phyloP scores from a whole-genome alignment of 2,329 filamentous ascomycete genomes.

The Tympanopsis confertula region DNA sequence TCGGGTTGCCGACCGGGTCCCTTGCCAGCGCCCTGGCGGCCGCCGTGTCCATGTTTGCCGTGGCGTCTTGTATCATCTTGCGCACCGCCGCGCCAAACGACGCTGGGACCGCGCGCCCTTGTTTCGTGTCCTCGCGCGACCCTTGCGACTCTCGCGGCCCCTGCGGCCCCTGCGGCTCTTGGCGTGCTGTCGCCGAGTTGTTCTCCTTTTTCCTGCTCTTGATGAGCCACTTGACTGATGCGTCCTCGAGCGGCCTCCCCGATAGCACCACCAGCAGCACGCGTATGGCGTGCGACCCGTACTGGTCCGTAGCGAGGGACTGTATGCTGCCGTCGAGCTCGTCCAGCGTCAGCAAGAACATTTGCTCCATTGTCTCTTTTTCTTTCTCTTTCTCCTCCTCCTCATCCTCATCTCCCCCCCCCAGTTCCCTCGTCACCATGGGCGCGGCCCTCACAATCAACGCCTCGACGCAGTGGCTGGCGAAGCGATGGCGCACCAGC shows the following conservation, averaged over 20 bases:
- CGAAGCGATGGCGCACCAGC: background rate
- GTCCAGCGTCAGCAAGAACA: background rate
- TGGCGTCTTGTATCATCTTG: background rate
- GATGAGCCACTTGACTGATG: background rate
- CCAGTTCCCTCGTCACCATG: background rate
- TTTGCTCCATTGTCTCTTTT: background rate
- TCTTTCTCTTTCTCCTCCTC: background rate
- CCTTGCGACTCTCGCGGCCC: background rate
- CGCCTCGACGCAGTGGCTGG: background rate
- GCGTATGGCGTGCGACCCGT: background rate
- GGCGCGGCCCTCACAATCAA: background rate
- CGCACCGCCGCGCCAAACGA: background rate
- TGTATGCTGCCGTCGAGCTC: background rate
- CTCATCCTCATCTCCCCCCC: background rate
- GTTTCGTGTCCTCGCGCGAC: background rate
- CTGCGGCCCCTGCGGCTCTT: too few relatives aligned
- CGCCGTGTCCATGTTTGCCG: background rate
- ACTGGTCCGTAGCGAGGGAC: background rate
- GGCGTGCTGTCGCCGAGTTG: too few relatives aligned
- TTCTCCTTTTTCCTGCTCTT: background rate
- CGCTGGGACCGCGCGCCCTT: background rate
- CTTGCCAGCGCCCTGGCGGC: background rate
- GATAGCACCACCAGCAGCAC: background rate
- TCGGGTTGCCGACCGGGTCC: background rate
- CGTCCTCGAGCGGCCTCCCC: background rate